Evolutionary conservation across 371 early-diverging fungal species (phyloP), one percentile per base, ranked within the genome.

Genomic region (Actinomortierella ambigua): DNA sequence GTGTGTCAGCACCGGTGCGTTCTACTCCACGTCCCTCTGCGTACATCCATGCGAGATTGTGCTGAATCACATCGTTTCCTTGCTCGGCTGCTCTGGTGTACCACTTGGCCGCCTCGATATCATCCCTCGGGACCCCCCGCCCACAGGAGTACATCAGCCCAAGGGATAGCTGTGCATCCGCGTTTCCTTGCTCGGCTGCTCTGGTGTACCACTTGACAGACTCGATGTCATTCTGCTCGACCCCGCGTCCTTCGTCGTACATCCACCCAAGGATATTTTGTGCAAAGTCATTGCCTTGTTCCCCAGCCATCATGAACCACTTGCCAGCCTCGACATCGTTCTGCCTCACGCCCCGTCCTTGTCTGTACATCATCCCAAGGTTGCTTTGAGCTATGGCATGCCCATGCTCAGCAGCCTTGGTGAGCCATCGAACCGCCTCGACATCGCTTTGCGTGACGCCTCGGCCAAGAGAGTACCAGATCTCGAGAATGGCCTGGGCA

Each of bases 391-490:
- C 93, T 76, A 88, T 90, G 29, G 88, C 86, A 75, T 92, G 91
- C 5, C 93, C 94, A 50, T 85, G 81, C 51, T 83, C 84, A 4
- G 95, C 92, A 1, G 93, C 80, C 34, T 79, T 63, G 17, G 65
- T 65, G 75, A 91, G 93, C 88, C 89, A 93, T 48, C 77, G 57
- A 23, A 92, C 85, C 5, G 94, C 94, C 43, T 84, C 79, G 2
- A 64, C 51, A 11, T 87, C 65, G 53, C 90, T 76, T 63, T 85
- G 84, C 49, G 83, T 81, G 6, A 90, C 85, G 27, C 92, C 93
- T 53, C 88, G 79, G 40, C 94, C 95, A 34, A 91, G 89, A 77
- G 93, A 93, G 65, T 91, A 92, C 58, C 91, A 90, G 67, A 91
- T 87, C 0, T 90, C 94, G 49, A 93, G 81, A 49, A 92, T 92